Conservation (phyloP, 2,329 filamentous ascomycete genomes). For the Zarea fungicola region DNA sequence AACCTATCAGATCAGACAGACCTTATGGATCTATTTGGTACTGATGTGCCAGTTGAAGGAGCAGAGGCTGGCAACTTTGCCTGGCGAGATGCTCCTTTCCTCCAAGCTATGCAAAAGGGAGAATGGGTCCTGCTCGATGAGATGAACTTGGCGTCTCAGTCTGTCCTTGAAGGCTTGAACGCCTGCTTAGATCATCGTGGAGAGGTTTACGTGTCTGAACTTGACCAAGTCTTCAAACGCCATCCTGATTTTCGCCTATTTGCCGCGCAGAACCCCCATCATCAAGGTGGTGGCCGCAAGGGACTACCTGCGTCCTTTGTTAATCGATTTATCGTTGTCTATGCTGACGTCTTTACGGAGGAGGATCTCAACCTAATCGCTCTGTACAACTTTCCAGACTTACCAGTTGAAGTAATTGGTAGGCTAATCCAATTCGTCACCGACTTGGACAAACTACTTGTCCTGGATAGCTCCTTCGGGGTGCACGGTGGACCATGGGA, state of each 20-base stretch:
- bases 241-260: constrained; percentile 92
- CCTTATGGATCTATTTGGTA: constrained; percentile 94
- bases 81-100: constrained; percentile 92
- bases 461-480: constrained; percentile 53
- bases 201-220: constrained; percentile 89
- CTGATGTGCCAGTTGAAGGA: constrained; percentile 93
- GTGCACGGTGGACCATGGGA: constrained; percentile 80
- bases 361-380: constrained; percentile 82
- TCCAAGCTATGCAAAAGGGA: constrained; percentile 93
- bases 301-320: constrained; percentile 93
- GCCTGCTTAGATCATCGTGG: constrained; percentile 95
- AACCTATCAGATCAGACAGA: constrained; percentile 98
- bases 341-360: constrained; percentile 81
- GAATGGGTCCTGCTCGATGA: constrained; percentile 97
- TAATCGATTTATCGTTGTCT: constrained; percentile 96
- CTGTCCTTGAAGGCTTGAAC: constrained; percentile 91
- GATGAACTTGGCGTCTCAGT: constrained; percentile 98
- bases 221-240: constrained; percentile 88
- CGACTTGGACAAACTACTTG: constrained; percentile 67
- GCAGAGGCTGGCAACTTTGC: constrained; percentile 84
- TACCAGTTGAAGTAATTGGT: constrained; percentile 54
- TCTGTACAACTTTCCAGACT: constrained; percentile 64
- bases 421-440: constrained; percentile 77
- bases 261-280: constrained; percentile 94
- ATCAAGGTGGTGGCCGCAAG: constrained; percentile 93